A percentile compares a stretch with the other conserved stretches of the same genome.
These are phyloP conservation scores for Galeopsis tetrahit DNA, from an alignment of 257 asterid genomes.

Conservation along the genomic window DNA sequence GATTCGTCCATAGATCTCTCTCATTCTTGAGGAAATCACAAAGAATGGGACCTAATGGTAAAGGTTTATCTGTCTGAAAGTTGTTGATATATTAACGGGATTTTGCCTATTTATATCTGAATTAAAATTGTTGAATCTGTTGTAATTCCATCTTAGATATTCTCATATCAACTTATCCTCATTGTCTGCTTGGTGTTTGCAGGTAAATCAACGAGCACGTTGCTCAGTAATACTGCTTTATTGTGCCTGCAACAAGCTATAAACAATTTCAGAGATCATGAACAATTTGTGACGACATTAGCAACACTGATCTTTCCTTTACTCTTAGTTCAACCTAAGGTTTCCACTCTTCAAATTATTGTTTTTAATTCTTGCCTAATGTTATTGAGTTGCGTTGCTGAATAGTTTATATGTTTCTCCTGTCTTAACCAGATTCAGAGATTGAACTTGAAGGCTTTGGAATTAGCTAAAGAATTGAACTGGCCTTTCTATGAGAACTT, in stretches of 20 bases:
- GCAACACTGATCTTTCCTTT: conserved; percentile 75
- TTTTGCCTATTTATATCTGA: conserved; percentile 7
- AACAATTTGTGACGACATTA: conserved; percentile 45
- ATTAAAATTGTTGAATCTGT: conserved; percentile 23
- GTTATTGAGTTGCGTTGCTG: conserved; percentile 26
- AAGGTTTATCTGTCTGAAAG: too few relatives aligned
- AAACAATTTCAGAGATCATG: conserved; percentile 55
- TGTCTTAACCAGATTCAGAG: conserved; percentile 59
- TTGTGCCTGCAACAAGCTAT: conserved; percentile 64
- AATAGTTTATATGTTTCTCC: conserved; percentile 31
- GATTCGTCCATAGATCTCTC: too few relatives aligned
- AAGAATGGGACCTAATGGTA: too few relatives aligned
- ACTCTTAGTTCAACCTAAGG: conserved; percentile 75
- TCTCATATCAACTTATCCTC: conserved; percentile 18
- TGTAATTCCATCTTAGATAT: neutral
- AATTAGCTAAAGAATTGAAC: conserved; percentile 64
- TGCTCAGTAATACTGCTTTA: conserved; percentile 55
- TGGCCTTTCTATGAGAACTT: conserved; percentile 79
- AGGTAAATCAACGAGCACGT: conserved; percentile 59
- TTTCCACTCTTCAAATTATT: conserved; percentile 32
- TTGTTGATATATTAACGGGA: conserved; percentile 1
- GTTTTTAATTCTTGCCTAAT: conserved; percentile 14
- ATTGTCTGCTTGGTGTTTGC: conserved; percentile 35
- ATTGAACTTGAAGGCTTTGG: conserved; percentile 75
- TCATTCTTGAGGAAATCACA: too few relatives aligned